Conservation (phyloP, 129 eudicot species). For the Centaurea solstitialis region DNA sequence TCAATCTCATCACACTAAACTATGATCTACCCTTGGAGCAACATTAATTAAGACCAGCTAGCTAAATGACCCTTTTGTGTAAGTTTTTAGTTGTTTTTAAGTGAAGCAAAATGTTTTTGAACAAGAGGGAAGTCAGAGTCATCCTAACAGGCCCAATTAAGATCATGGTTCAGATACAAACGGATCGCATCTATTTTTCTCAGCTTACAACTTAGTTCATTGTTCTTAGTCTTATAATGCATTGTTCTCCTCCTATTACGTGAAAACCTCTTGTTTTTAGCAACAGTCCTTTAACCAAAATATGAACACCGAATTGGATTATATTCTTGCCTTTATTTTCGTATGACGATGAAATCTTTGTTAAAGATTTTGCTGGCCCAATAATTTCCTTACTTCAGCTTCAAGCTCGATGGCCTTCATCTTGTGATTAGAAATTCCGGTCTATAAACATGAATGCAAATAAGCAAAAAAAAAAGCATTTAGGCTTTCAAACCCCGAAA, state of each 20-base stretch:
- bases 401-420: conserved; percentile 72
- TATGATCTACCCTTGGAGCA: too few species aligned
- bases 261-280: not conserved
- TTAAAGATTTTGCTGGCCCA: conserved; percentile 93
- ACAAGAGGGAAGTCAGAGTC: too few species aligned
- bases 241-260: conserved; percentile 89
- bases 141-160: not conserved
- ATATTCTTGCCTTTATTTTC: conserved; percentile 73
- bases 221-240: conserved; percentile 61
- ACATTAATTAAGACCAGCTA: too few species aligned
- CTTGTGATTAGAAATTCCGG: conserved; percentile 61
- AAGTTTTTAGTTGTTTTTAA: too few species aligned
- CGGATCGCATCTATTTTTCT: conserved; percentile 55
- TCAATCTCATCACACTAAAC: too few species aligned
- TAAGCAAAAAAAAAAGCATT: conserved; percentile 9
- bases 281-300: not conserved
- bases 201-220: conserved; percentile 65
- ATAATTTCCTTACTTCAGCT: conserved; percentile 70
- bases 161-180: conserved; percentile 22
- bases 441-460: conserved; percentile 32
- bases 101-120: too few species aligned
- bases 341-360: conserved; percentile 97
- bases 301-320: not conserved
- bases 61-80: too few species aligned
- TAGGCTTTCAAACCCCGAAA: conserved; percentile 57